phyloP scores from a whole-genome alignment of 2,329 filamentous ascomycete genomes.

The Alternaria sp. region DNA sequence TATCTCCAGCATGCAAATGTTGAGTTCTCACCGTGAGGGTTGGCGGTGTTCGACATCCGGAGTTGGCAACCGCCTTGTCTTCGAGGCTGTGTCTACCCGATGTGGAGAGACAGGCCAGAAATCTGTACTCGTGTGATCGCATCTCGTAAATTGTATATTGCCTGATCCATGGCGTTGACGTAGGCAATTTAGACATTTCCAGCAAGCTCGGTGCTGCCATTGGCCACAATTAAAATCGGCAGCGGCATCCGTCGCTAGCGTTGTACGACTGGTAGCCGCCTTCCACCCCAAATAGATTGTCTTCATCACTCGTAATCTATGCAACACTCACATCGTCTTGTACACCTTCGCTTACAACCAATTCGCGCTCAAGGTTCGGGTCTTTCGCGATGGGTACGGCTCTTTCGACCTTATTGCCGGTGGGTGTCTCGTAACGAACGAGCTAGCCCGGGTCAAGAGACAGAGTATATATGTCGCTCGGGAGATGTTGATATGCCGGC shows the following conservation, averaged over 20 bases:
- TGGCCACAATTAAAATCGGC: neutral
- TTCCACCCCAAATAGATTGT: slow-evolving; percentile 2
- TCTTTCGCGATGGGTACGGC: neutral
- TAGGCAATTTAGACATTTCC: slow-evolving; percentile 3
- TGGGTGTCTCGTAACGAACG: neutral
- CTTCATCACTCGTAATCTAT: slow-evolving; percentile 11
- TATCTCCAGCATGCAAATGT: neutral
- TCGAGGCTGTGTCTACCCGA: neutral
- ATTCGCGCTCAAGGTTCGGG: neutral
- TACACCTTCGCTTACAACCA: neutral
- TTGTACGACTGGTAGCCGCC: neutral
- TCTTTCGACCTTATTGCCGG: neutral
- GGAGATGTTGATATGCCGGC: neutral
- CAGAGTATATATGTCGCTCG: neutral
- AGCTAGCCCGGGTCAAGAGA: neutral
- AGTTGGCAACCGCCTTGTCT: neutral
- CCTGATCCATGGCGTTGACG: slow-evolving; percentile 3
- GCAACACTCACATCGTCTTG: neutral
- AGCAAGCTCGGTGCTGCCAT: neutral
- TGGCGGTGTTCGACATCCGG: neutral
- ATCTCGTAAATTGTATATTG: neutral
- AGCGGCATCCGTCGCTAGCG: slow-evolving; percentile 8
- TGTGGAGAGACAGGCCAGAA: neutral
- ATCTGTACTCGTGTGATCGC: neutral
- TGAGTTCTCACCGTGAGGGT: neutral